Evolutionary conservation across 2,329 filamentous ascomycete genomes (phyloP), one percentile per base, ranked within the genome.

Genomic region (Fulvia fulva): DNA sequence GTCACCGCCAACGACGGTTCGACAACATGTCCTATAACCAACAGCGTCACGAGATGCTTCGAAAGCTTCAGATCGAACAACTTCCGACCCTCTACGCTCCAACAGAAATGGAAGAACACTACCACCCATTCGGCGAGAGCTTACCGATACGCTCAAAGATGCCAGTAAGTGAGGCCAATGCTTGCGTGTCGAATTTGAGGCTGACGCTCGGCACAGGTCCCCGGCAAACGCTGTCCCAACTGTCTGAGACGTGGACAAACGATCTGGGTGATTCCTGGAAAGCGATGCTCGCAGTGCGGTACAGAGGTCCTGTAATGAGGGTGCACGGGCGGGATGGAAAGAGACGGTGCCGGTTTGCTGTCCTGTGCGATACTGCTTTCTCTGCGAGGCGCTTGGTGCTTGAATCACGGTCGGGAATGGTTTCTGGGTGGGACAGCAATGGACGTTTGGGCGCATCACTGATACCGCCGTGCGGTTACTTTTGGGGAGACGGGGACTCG

Each of bases 181-280:
- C 19, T 50, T 22, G 44, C 19, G 8, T 19, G 50, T 28, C 41
- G 28, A 22, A 53, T 46, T 51, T 62, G 49, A 63, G 43, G 45
- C 28, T 25, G 16, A 16, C 47, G 25, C 55, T 21, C 44, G 32
- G 22, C 16, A 9, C 34, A 74, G 71, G 67, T 73, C 9, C 71
- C 71, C 14, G 70, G 71, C 23, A 62, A 64, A 21, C 62, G 64
- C 21, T 74, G 71, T 58, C 70, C 67, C 11, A 59, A 46, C n/a
- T 74, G 71, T 56, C 59, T 67, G 22, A 30, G 57, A 14, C 65
- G 65, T 52, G 71, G 71, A 23, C 56, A 66, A 53, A 70, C 69
- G 2, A 59, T 70, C 32, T 73, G 69, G 70, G 72, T 74, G 50
- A 71, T 73, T 51, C 66, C 68, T 14, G 71, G 71, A 52, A 73